These are phyloP conservation scores for Fusarium coffeatum DNA, from an alignment of 2,329 filamentous ascomycete species.

Conservation along the genomic window DNA sequence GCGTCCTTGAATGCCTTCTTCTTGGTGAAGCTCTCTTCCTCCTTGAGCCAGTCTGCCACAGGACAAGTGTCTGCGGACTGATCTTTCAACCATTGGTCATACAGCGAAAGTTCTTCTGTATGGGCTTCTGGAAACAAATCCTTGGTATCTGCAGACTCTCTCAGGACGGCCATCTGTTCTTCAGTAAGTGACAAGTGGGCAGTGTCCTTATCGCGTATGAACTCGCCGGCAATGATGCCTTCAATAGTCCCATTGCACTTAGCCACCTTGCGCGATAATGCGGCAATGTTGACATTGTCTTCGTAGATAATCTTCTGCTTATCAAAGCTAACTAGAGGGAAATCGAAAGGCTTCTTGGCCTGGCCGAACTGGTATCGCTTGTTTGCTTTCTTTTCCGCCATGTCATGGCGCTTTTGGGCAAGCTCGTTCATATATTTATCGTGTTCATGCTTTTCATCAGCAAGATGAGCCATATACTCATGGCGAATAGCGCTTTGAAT, in stretches of 20 bases:
- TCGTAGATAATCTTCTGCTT: slow-evolving; percentile 10
- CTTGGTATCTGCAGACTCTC: slow-evolving; percentile 10
- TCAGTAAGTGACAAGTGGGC: slow-evolving; percentile 26
- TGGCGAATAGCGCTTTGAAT: slow-evolving; percentile 10
- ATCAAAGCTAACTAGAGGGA: not conserved
- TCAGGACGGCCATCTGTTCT: slow-evolving; percentile 25
- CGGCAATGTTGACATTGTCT: slow-evolving; percentile 17
- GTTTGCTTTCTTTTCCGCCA: not conserved
- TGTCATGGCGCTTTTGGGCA: not conserved
- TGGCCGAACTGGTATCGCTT: not conserved
- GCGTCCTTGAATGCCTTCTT: slow-evolving; percentile 17
- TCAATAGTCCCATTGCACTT: slow-evolving; percentile 34
- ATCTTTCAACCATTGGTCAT: slow-evolving; percentile 12
- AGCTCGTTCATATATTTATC: not conserved
- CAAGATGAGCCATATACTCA: slow-evolving; percentile 6
- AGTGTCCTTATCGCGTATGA: slow-evolving; percentile 30
- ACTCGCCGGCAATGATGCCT: slow-evolving; percentile 34
- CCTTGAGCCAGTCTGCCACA: slow-evolving; percentile 5
- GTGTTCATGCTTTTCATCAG: not conserved
- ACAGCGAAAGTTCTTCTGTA: slow-evolving; percentile 1
- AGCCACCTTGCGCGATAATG: slow-evolving; percentile 18
- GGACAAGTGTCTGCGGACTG: slow-evolving; percentile 8
- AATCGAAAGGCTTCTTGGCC: not conserved
- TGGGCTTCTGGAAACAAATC: not conserved
- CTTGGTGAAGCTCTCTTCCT: slow-evolving; percentile 5